Conservation (phyloP, 2,329 filamentous ascomycete genomes). For the Aspergillus viridinutans region DNA sequence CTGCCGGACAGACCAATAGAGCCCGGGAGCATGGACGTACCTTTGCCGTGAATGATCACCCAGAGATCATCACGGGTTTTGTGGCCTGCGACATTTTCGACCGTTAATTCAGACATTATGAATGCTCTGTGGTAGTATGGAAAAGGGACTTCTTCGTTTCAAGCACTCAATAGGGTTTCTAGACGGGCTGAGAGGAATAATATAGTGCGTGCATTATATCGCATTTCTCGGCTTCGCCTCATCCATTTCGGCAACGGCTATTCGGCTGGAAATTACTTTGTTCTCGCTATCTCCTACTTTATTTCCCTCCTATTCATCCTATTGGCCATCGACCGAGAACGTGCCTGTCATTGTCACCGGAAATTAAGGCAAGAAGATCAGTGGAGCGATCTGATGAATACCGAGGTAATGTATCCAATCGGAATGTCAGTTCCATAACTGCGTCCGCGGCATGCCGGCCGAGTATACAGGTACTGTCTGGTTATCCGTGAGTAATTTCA, state of each 20-base stretch:
- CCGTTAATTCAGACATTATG: slow-evolving; percentile 18
- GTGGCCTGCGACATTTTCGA: slow-evolving; percentile 45
- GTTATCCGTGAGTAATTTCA: background rate
- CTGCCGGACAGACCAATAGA: background rate
- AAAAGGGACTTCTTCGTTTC: background rate
- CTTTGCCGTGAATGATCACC: slow-evolving; percentile 55
- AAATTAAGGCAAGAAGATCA: background rate
- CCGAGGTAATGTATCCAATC: background rate
- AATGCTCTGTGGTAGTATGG: too few species aligned
- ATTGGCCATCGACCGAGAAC: background rate
- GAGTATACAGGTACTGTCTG: background rate
- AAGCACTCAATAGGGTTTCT: background rate
- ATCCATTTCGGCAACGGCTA: background rate
- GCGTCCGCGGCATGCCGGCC: background rate
- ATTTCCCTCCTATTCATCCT: background rate
- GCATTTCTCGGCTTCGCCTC: background rate
- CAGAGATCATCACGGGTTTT: slow-evolving; percentile 48
- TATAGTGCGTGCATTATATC: background rate
- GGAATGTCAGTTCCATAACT: background rate
- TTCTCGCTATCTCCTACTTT: background rate
- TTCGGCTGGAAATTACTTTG: background rate
- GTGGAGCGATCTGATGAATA: background rate
- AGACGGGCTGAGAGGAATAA: background rate
- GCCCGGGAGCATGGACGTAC: slow-evolving; percentile 25
- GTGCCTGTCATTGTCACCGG: background rate